Base-by-base conservation (phyloP, 1,139 yeast species). In the Yamadazyma atlantica region DNA sequence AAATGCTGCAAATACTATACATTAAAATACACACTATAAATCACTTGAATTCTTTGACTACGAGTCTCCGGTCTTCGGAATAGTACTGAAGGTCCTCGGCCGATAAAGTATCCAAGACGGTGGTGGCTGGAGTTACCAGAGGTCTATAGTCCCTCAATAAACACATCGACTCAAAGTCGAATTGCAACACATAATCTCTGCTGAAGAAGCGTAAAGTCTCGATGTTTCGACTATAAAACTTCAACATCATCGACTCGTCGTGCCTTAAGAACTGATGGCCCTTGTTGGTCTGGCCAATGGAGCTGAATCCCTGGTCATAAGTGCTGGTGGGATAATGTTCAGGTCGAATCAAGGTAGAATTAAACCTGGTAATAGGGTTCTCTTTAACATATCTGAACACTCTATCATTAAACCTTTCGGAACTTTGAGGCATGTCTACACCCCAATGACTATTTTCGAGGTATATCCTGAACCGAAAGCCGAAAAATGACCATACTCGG, bases 121-220 rank as follows among this genome's bases (percentile, higher is more conserved):
- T 38, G 3, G 34, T 34, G 19, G 42, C 33, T 17, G 33, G 34
- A 15, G 28, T 34, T 16, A 43, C 39, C 32, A 39, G 32, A 7
- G 64, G 63, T 34, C 64, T 43, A 40, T 62, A 62, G 45, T 62
- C 67, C 33, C 60, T 46, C 13, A 62, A 47, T 28, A 61, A 51
- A 19, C 59, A 49, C 54, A 51, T 49, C 2, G 58, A 46, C 34
- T 48, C 55, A 39, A 42, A 53, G 41, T 61, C 66, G 43, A 50
- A 60, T 42, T 60, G 64, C 29, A 62, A 42, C 16, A 52, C 45
- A 23, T 44, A 45, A 5, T 41, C 32, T 27, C 41, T 43, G 41
- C 57, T 51, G 39, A 60, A 61, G 33, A 62, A 57, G 34, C 59
- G 49, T 23, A 62, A 45, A 12, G 55, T 57, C 39, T 61, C 66